These are phyloP conservation scores for Neonectria coccinea DNA, from an alignment of 2,329 filamentous ascomycete species.

Conservation along the genomic window DNA sequence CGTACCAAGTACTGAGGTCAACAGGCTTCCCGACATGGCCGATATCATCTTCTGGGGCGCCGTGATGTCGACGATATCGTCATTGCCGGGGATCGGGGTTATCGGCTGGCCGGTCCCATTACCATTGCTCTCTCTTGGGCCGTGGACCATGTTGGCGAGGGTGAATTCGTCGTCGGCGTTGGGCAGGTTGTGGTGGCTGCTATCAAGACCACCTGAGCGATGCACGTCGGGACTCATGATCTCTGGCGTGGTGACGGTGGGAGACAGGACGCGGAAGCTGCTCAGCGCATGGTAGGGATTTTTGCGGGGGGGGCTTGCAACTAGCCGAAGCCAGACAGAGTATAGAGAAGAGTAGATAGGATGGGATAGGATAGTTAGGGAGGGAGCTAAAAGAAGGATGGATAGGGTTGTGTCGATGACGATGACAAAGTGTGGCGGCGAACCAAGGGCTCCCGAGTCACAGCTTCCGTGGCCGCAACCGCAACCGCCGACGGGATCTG, in stretches of 20 bases:
- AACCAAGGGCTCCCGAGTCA: constrained; percentile 25
- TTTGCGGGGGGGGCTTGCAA: not conserved
- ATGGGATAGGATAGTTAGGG: not conserved
- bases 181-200: constrained; percentile 36
- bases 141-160: constrained; percentile 46
- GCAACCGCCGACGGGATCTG: constrained; percentile 6
- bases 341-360: not conserved
- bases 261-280: constrained; percentile 7
- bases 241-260: constrained; percentile 7
- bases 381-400: constrained; percentile 2
- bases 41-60: constrained; percentile 94
- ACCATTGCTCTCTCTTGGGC: constrained; percentile 15
- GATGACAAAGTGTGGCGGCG: constrained; percentile 41
- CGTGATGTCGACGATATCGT: constrained; percentile 74
- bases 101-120: constrained; percentile 11
- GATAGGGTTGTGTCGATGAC: constrained; percentile 38
- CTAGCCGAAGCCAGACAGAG: constrained; percentile 5
- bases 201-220: constrained; percentile 39
- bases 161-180: constrained; percentile 46
- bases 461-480: constrained; percentile 3
- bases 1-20: constrained; percentile 90
- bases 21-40: constrained; percentile 87
- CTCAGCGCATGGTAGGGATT: constrained; percentile 32
- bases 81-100: constrained; percentile 21
- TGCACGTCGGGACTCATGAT: constrained; percentile 41